Evolutionary conservation across 2,329 filamentous ascomycete genomes (phyloP).

Genomic region (Ascocoryne sarcoides): DNA sequence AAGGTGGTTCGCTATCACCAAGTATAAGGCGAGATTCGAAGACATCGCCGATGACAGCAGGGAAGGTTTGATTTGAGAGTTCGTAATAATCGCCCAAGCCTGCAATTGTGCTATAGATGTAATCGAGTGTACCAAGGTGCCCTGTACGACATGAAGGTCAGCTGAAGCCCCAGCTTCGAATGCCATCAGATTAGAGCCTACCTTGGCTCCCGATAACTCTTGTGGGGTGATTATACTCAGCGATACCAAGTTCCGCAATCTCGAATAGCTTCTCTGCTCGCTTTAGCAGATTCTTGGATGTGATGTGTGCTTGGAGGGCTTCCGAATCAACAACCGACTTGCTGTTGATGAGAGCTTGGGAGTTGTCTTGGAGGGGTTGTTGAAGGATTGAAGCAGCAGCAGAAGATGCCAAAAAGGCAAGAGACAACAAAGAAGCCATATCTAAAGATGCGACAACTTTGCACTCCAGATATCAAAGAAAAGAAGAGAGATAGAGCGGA

Average conservation of each 20-base stretch:
- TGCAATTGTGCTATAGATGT: conserved; percentile 48
- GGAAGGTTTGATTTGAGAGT: conserved; percentile 54
- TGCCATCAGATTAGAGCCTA: conserved; percentile 24
- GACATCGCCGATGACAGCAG: conserved; percentile 51
- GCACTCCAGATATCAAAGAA: not conserved
- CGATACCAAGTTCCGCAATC: conserved; percentile 49
- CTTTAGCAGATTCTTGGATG: conserved; percentile 43
- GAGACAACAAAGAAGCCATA: conserved; percentile 12
- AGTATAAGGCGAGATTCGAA: conserved; percentile 50
- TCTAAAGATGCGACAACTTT: not conserved
- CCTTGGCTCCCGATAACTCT: conserved; percentile 61
- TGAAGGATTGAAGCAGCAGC: conserved; percentile 13
- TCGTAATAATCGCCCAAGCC: conserved; percentile 52
- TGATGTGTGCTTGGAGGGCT: conserved; percentile 48
- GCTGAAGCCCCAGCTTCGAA: too few species aligned
- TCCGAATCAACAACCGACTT: conserved; percentile 39
- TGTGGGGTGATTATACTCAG: conserved; percentile 59
- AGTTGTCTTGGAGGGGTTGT: conserved; percentile 13
- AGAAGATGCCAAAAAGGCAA: conserved; percentile 11
- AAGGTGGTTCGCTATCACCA: conserved; percentile 40
- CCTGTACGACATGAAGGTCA: conserved; percentile 35
- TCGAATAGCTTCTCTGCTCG: conserved; percentile 54
- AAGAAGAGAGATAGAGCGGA: not conserved
- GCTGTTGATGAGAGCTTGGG: conserved; percentile 17
- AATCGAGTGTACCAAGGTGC: conserved; percentile 55